Base-by-base conservation (phyloP, 202 grass and related monocot species). In the Panicum virgatum region DNA sequence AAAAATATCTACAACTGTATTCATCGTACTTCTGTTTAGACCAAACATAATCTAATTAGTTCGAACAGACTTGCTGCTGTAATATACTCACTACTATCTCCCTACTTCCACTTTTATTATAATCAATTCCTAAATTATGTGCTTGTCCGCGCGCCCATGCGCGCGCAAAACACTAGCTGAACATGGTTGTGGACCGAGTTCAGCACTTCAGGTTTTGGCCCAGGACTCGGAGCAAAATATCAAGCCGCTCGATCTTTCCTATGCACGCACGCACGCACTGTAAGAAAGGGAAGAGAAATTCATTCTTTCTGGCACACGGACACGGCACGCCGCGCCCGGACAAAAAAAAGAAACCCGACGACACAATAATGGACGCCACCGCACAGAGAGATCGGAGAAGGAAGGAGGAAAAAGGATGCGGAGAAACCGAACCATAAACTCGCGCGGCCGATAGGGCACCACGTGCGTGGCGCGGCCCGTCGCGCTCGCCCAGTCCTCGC, bases 391-490 rank as follows among this genome's bases (percentile, higher is more conserved):
- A 22, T 1, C 2, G 3, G 1, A 22, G 60, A 32, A 1, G 12
- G 26, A 12, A 68, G 13, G 13, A 45, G 3, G 9, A 9, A 8
- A 18, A 10, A 12, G 9, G 14, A 48, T 48, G 23, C 45, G 29
- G 48, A 73, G 71, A 53, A 38, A 73, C 30, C 11, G 52, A 51
- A 39, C 47, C 18, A 72, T 10, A 47, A 62, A 40, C 51, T 75
- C 46, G 42, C 73, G 29, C 53, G 63, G 82, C 27, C 27, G 72
- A 44, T 61, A 51, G 29, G 20, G 13, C 51, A 39, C 53, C 82
- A 77, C 73, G 52, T 84, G 73, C 82, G 52, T 38, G 64, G 73
- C 7, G n/a, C 13, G 18, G 37, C 60, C 40, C 52, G 53, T 84
- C 82, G 52, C 42, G 27, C 40, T 84, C 82, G 50, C 4, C 32